Base-by-base conservation (phyloP, 2,329 filamentous ascomycete species). In the Venturia aucupariae region DNA sequence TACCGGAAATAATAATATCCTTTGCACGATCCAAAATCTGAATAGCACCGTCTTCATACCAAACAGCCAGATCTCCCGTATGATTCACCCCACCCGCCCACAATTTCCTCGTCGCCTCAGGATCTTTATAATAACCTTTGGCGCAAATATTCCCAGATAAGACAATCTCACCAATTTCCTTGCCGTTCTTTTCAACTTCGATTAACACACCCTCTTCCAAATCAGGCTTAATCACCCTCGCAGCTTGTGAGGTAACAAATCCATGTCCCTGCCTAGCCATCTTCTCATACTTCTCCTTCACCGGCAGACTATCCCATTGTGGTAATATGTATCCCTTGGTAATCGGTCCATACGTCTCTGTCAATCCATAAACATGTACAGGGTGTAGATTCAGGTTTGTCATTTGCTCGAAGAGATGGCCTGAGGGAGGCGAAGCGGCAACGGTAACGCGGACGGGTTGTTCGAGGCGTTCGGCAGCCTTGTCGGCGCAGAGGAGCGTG, bases 241-340 rank as follows among this genome's bases (percentile, higher is more conserved):
- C 86, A 0, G 92, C 60, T 35, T 96, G 80, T 68, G 87, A 90
- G 24, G 90, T 91, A 60, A 97, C 79, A 75, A 94, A 95, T 0
- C 92, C 93, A 74, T 97, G 91, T 0, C 93, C 94, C 76, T 99
- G 94, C 4, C 93, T 84, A 5, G 94, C 93, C 93, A 97, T 97
- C 70, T 85, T 88, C 67, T 84, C 84, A 72, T 92, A 99, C 74
- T 89, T 92, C 67, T 97, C 90, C 35, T 89, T 85, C 4, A 79
- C 68, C 0, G 89, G 84, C 0, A 97, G 79, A 0, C 75, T 71
- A n/a, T 94, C 86, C 94, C 94, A 99, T 38, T 84, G 81, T 0
- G 92, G 90, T 77, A 97, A 83, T 64, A 88, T 81, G 71, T 99
- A 99, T 11, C 92, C 91, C 74, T 95, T 96, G 1, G 92, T 97